Evolutionary conservation across 768 basidiomycete genomes (phyloP).

Genomic region (Rubroboletus satanas): DNA sequence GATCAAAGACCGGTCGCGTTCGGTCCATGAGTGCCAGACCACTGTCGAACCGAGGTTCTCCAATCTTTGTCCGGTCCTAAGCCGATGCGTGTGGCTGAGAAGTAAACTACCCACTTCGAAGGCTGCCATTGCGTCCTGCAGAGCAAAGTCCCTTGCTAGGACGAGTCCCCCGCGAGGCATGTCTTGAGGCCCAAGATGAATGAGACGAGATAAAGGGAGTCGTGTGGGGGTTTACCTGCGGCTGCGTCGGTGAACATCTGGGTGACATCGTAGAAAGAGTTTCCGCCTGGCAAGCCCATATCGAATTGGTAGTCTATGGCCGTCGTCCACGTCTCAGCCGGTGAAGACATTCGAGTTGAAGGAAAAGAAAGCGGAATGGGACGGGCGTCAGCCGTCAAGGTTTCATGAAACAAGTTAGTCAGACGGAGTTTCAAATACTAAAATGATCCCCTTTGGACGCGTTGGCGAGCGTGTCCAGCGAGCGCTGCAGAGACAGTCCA

Average conservation of each 20-base stretch:
- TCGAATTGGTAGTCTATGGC: constrained; percentile 18
- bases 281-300: constrained; percentile 47
- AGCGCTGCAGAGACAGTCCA: not conserved
- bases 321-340: constrained; percentile 4
- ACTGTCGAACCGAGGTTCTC: constrained; percentile 86
- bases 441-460: constrained; percentile 16
- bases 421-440: constrained; percentile 31
- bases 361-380: not conserved
- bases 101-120: constrained; percentile 58
- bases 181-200: constrained; percentile 38
- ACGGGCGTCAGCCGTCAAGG: constrained; percentile 5
- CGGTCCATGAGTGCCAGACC: constrained; percentile 54
- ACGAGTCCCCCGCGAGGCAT: constrained; percentile 63
- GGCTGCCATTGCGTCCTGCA: constrained; percentile 92
- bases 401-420: constrained; percentile 7
- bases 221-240: constrained; percentile 42
- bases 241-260: constrained; percentile 56
- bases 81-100: constrained; percentile 9
- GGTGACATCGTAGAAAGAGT: constrained; percentile 63
- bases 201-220: not conserved
- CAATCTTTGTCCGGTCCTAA: constrained; percentile 58
- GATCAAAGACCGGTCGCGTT: constrained; percentile 53
- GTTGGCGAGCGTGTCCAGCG: constrained; percentile 1
- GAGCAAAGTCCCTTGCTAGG: constrained; percentile 63
- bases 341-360: constrained; percentile 1